Evolutionary conservation across 768 basidiomycete genomes (phyloP).

Genomic region (Coprinellus micaceus): DNA sequence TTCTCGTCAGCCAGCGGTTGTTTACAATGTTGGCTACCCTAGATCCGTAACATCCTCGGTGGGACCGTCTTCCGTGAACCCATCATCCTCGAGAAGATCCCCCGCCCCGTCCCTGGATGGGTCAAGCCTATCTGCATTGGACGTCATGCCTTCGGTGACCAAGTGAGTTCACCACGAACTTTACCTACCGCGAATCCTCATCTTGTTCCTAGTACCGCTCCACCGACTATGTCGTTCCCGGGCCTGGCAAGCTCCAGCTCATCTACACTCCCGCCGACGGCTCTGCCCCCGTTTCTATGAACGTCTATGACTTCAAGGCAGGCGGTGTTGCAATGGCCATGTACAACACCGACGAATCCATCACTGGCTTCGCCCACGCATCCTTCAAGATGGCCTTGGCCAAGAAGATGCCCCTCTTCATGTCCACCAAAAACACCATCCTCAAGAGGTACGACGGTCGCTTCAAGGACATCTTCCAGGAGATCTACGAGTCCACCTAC

Average conservation of each 20-base stretch:
- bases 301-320: constrained; percentile 93
- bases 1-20: no score
- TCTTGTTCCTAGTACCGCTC: constrained; percentile 93
- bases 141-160: constrained; percentile 96
- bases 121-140: constrained; percentile 94
- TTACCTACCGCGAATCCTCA: no score
- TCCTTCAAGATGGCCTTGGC: constrained; percentile 94
- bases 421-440: constrained; percentile 98
- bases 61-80: constrained; percentile 99
- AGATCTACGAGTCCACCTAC: constrained; percentile 85
- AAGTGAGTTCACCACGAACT: constrained; percentile 41
- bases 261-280: constrained; percentile 84
- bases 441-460: constrained; percentile 97
- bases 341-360: constrained; percentile 99
- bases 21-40: no score
- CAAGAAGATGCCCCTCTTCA: constrained; percentile 82
- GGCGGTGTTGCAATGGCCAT: constrained; percentile 92
- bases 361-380: constrained; percentile 92
- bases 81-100: constrained; percentile 87
- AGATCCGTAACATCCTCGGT: constrained; percentile 97
- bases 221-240: constrained; percentile 89
- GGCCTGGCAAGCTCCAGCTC: constrained; percentile 90
- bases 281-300: constrained; percentile 56
- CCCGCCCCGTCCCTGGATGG: constrained; percentile 95
- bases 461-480: constrained; percentile 99